A percentile compares a stretch with the other conserved stretches of the same genome.
Conservation (phyloP, 176 grass and related monocot species). For the Aegilops sharonensis region DNA sequence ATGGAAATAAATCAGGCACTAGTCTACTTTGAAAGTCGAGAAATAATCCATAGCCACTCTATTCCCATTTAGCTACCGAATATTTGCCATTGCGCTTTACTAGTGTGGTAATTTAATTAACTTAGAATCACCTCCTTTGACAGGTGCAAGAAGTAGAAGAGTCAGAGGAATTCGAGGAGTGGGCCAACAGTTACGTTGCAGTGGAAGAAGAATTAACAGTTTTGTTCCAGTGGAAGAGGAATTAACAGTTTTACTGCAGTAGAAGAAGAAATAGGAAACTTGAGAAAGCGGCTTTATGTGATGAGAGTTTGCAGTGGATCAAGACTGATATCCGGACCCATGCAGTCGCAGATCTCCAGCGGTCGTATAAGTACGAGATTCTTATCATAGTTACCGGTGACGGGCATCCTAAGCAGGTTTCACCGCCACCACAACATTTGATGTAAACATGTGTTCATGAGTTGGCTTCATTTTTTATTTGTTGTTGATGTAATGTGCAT, state of each 20-base stretch:
- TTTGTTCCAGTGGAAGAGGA: background rate
- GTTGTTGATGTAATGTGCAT: background rate
- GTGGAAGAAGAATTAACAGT: conserved; percentile 2
- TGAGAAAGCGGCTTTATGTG: background rate
- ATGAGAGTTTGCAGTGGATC: background rate
- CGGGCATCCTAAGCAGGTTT: background rate
- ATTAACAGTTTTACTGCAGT: background rate
- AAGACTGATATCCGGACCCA: background rate
- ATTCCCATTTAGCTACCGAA: background rate
- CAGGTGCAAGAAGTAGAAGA: conserved; percentile 26
- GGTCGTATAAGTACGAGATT: conserved; percentile 19
- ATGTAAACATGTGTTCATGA: background rate
- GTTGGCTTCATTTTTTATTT: background rate
- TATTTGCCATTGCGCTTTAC: background rate
- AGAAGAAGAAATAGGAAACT: background rate
- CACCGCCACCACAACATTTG: background rate
- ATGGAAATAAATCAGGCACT: background rate
- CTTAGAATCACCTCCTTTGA: background rate
- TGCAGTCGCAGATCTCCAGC: background rate
- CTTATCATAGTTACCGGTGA: background rate
- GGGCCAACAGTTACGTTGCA: background rate
- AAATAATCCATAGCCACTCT: background rate
- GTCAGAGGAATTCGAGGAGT: background rate
- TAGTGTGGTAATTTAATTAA: background rate
- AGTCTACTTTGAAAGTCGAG: conserved; percentile 15